Evolutionary conservation across 345 rosid species (phyloP).

Genomic region (Viola odorata): DNA sequence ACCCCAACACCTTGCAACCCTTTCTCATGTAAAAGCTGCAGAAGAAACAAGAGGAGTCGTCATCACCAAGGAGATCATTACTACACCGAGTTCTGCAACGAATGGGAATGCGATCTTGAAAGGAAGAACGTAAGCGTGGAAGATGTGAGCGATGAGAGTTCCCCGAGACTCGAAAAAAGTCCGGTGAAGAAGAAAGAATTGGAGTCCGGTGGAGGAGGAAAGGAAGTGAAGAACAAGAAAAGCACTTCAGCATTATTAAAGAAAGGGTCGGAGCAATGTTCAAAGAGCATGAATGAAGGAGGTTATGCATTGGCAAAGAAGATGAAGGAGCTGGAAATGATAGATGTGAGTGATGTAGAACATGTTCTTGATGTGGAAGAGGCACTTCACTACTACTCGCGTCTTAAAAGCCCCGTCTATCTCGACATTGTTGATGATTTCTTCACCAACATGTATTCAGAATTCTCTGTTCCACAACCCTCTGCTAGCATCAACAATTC

Average conservation of each 20-base stretch:
- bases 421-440: constrained; percentile 78
- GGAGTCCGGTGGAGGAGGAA: constrained; percentile 1
- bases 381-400: constrained; percentile 75
- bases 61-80: constrained; percentile 19
- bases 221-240: constrained; percentile 27
- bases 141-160: constrained; percentile 17
- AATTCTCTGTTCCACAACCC: constrained; percentile 50
- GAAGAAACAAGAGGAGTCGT: constrained; percentile 4
- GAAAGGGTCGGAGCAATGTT: constrained; percentile 18
- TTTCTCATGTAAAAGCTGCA: constrained; percentile 30
- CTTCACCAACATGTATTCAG: constrained; percentile 74
- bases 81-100: constrained; percentile 26
- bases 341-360: constrained; percentile 64
- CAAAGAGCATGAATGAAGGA: constrained; percentile 25
- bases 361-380: constrained; percentile 75
- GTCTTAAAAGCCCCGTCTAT: constrained; percentile 75
- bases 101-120: constrained; percentile 34
- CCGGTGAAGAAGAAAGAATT: constrained; percentile 28
- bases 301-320: constrained; percentile 50
- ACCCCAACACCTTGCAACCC: constrained; percentile 26
- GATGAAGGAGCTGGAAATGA: constrained; percentile 85
- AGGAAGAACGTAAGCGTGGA: constrained; percentile 19
- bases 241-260: constrained; percentile 6
- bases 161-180: constrained; percentile 16
- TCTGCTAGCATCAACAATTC: constrained; percentile 38